Evolutionary conservation across 495 filamentous ascomycete species (phyloP).

Genomic region (Aspergillus hancockii): DNA sequence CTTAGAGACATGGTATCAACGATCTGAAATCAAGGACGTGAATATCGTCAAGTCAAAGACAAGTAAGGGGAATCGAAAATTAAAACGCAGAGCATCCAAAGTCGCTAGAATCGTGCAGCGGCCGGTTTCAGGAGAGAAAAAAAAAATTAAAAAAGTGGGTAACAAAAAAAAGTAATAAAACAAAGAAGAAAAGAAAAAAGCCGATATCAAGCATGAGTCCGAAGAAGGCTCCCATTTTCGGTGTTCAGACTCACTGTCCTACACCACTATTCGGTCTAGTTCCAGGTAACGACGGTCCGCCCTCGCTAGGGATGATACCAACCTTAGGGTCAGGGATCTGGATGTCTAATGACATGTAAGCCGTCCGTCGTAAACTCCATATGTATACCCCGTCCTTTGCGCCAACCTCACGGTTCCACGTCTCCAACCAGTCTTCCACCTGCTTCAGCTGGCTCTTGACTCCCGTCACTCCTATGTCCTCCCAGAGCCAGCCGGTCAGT

Average conservation of each 20-base stretch:
- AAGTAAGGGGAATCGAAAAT: constrained; percentile 11
- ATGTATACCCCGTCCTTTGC: constrained; percentile 63
- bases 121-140: constrained; percentile 13
- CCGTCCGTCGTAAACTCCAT: constrained; percentile 75
- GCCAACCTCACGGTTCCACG: constrained; percentile 72
- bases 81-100: constrained; percentile 11
- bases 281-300: constrained; percentile 34
- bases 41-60: constrained; percentile 15
- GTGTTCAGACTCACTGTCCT: constrained; percentile 7
- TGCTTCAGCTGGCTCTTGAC: constrained; percentile 66
- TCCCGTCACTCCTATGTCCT: constrained; percentile 75
- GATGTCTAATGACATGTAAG: constrained; percentile 86
- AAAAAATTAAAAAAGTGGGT: constrained; percentile 17
- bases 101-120: constrained; percentile 16
- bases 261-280: constrained; percentile 43
- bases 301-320: constrained; percentile 48
- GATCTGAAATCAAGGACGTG: constrained; percentile 15
- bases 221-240: constrained; percentile 1
- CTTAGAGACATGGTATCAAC: constrained; percentile 24
- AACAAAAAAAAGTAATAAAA: constrained; percentile 14
- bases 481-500: constrained; percentile 88
- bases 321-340: constrained; percentile 82
- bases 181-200: constrained; percentile 16
- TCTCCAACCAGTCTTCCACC: constrained; percentile 76
- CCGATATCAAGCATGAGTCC: constrained; percentile 14